Percentiles rank a stretch among this genome's conserved stretches.
phyloP scores from a whole-genome alignment of 164 flowering plant genomes.

The Kingdonia uniflora region DNA sequence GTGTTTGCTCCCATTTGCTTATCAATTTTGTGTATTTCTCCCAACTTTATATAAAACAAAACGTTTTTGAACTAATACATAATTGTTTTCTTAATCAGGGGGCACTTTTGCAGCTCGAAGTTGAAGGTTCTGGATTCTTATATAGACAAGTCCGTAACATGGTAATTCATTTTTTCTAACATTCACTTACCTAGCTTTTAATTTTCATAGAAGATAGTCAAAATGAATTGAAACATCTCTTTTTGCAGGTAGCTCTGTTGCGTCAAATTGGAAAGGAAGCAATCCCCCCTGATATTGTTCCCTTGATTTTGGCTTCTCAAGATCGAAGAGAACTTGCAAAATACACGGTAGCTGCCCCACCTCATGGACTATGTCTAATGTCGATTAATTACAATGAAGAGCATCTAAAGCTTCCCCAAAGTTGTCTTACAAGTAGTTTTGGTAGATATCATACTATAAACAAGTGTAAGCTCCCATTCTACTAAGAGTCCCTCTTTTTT shows the following conservation, averaged over 20 bases:
- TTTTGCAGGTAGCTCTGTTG: conserved; percentile 61
- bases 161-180: conserved; percentile 27
- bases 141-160: conserved; percentile 94
- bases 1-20: too few species aligned
- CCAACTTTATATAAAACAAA: not conserved
- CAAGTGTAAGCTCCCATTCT: conserved; percentile 66
- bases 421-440: conserved; percentile 42
- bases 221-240: not conserved
- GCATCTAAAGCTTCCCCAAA: conserved; percentile 44
- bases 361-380: conserved; percentile 72
- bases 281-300: conserved; percentile 68
- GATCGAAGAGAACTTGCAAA: conserved; percentile 83
- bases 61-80: conserved; percentile 6
- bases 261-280: conserved; percentile 85
- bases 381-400: conserved; percentile 50
- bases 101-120: conserved; percentile 75
- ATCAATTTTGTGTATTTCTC: not conserved
- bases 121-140: conserved; percentile 88
- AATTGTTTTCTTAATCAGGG: conserved; percentile 37
- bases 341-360: conserved; percentile 48
- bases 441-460: conserved; percentile 52
- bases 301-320: conserved; percentile 45
- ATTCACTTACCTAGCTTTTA: not conserved
- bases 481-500: conserved; percentile 17
- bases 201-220: not conserved